Evolutionary conservation across 345 rosid species (phyloP), one percentile per base, ranked within the genome.

Genomic region (Trapa incisa): DNA sequence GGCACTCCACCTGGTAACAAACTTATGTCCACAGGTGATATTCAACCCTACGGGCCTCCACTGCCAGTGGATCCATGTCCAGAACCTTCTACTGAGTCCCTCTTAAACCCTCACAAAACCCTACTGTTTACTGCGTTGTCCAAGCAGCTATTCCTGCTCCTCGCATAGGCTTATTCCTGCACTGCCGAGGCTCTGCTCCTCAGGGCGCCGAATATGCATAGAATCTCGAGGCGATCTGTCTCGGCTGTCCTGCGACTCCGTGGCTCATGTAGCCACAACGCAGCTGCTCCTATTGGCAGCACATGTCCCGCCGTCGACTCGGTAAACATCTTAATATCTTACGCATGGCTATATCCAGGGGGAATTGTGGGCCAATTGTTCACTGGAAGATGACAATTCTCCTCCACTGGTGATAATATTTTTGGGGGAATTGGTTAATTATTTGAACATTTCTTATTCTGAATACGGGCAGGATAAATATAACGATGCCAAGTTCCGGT

Each of bases 211-310:
- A 81, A 48, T 67, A 93, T 93, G 97, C 81, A 88, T 70, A 81
- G 80, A 62, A 82, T 93, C 66, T 78, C 88, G 0, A 79, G 80
- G 78, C 96, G 92, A 67, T 82, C 96, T 5, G 81, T 85, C 64
- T 85, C 92, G 43, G 62, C 86, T 42, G 14, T 84, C 70, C 71
- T 90, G 22, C 81, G 88, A 71, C 50, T 72, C 67, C 76, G 80
- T 12, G 73, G 82, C 73, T 47, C 81, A 10, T 71, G 76, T 67
- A 56, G 57, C 82, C 68, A 66, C 69, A 72, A 75, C 38, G 66
- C 80, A 38, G 81, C 81, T 4, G 72, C 82, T 48, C 68, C 85
- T 35, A 12, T 73, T 67, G 68, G 85, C 72, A 70, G 66, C 74
- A 75, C 87, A 39, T 62, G 70, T 69, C 80, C 63, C 66, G 61